A percentile compares a stretch with the other conserved stretches of the same genome.
These are phyloP conservation scores for Meripilus lineatus DNA, from an alignment of 1,284 basidiomycete genomes.

Conservation along the genomic window DNA sequence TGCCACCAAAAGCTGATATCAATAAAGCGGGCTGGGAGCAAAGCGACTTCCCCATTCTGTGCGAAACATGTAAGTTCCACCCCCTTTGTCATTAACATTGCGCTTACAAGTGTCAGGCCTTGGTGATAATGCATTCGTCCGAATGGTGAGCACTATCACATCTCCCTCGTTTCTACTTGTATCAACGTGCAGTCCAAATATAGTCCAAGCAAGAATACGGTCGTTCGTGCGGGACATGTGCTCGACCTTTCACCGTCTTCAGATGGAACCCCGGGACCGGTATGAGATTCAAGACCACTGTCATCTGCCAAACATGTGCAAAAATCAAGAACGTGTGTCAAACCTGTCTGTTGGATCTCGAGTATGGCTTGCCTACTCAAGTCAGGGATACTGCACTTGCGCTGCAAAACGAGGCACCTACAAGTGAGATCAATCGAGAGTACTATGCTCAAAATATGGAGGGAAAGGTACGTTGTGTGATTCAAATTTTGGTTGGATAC, in stretches of 20 bases:
- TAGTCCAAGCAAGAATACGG: slow-evolving; percentile 97
- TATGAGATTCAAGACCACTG: slow-evolving; percentile 94
- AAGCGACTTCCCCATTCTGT: slow-evolving; percentile 86
- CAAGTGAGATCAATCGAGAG: slow-evolving; percentile 94
- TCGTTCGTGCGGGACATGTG: slow-evolving; percentile 93
- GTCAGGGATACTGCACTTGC: slow-evolving; percentile 95
- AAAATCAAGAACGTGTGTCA: slow-evolving; percentile 99
- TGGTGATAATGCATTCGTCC: slow-evolving; percentile 83
- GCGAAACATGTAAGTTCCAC: slow-evolving; percentile 77
- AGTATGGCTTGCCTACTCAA: slow-evolving; percentile 95
- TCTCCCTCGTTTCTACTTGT: not conserved
- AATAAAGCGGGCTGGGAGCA: slow-evolving; percentile 92
- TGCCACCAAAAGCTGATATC: slow-evolving; percentile 69
- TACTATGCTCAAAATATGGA: slow-evolving; percentile 98
- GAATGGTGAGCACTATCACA: slow-evolving; percentile 66
- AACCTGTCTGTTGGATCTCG: slow-evolving; percentile 93
- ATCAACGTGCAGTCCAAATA: slow-evolving; percentile 4
- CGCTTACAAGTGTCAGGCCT: slow-evolving; percentile 63
- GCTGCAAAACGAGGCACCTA: slow-evolving; percentile 84
- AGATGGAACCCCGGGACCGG: slow-evolving; percentile 97
- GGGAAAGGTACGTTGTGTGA: slow-evolving; percentile 55
- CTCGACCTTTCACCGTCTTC: slow-evolving; percentile 95
- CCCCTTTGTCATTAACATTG: slow-evolving; percentile 4
- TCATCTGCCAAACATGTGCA: slow-evolving; percentile 97
- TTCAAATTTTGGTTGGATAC: slow-evolving; percentile 3